These are phyloP conservation scores for Yarrowia osloensis DNA, from an alignment of 805 yeast genomes.

Conservation along the genomic window DNA sequence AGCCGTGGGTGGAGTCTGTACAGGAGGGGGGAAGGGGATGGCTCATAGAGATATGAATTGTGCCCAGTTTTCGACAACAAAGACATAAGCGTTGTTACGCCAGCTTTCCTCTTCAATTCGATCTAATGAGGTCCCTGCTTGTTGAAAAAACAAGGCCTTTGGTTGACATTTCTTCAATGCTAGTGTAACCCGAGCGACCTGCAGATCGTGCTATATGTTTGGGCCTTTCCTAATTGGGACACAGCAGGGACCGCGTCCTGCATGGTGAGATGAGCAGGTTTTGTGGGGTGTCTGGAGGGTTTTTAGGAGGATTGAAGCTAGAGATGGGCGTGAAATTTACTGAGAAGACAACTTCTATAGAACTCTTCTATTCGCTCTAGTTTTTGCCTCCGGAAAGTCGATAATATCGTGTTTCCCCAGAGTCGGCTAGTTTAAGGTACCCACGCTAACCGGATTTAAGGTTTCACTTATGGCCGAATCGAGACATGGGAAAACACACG, in stretches of 20 bases:
- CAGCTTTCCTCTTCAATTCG: neutral
- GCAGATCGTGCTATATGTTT: neutral
- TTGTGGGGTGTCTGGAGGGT: neutral
- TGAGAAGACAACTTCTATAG: too few relatives aligned
- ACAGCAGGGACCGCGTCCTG: neutral
- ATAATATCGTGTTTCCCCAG: neutral
- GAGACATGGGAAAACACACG: conserved; percentile 17
- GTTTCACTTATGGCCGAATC: conserved; percentile 17
- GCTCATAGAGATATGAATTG: neutral
- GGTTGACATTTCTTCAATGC: neutral
- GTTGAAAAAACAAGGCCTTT: too few relatives aligned
- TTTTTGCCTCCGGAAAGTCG: neutral
- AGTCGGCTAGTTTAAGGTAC: neutral
- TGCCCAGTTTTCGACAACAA: neutral
- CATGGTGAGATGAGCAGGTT: neutral
- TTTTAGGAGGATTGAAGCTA: too few relatives aligned
- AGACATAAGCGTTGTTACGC: neutral
- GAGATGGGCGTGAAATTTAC: neutral
- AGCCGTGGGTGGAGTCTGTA: neutral
- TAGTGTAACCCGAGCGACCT: neutral
- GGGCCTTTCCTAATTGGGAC: neutral
- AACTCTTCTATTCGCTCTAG: neutral
- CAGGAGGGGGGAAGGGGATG: too few relatives aligned
- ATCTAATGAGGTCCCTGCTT: neutral
- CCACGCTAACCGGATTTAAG: neutral